Evolutionary conservation across 2,329 filamentous ascomycete species (phyloP).

Genomic region (Trichoderma lentiforme): DNA sequence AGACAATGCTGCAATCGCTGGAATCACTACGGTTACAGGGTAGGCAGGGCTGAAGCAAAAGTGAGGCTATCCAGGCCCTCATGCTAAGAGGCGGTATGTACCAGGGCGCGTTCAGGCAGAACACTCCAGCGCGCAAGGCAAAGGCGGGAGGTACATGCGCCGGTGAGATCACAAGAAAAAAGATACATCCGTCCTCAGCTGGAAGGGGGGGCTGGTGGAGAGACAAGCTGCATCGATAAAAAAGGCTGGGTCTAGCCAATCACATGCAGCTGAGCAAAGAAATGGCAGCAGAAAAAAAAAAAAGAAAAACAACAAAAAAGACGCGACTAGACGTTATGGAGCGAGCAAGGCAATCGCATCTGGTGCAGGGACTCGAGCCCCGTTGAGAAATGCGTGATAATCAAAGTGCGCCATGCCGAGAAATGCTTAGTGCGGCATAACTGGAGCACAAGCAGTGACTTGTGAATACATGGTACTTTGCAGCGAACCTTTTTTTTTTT

Average conservation of each 20-base stretch:
- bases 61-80: background rate
- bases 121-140: background rate
- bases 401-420: background rate
- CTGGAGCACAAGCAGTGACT: background rate
- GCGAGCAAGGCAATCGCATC: constrained; percentile 4
- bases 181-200: constrained; percentile 6
- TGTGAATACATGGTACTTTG: background rate
- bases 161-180: background rate
- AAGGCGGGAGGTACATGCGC: background rate
- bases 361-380: background rate
- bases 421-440: background rate
- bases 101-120: background rate
- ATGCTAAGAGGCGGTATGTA: background rate
- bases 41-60: background rate
- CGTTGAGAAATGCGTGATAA: background rate
- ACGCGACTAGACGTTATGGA: constrained; percentile 8
- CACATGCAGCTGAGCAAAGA: background rate
- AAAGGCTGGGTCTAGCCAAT: background rate
- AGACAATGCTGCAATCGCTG: background rate
- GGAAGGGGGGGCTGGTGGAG: background rate
- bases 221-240: background rate
- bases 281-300: background rate
- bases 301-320: constrained; percentile 9
- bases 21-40: background rate
- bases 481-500: background rate